Evolutionary conservation across 371 early-diverging fungal species (phyloP), one percentile per base, ranked within the genome.

Genomic region (Parasitella parasitica): DNA sequence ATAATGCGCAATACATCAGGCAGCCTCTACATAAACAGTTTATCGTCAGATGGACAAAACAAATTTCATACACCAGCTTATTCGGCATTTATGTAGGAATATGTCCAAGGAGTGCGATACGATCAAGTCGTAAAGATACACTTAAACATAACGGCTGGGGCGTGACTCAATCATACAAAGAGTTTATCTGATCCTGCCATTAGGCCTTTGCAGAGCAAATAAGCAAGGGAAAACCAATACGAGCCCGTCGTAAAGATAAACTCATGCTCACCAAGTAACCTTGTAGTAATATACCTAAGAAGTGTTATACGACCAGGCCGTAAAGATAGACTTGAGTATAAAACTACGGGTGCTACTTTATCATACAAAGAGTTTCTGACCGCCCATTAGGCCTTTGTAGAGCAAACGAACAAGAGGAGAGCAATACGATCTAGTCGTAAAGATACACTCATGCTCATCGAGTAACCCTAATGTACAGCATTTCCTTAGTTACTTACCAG

Each of bases 81-180:
- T 27, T 63, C 50, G 52, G 53, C 18, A 24, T 63, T 35, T 49
- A 55, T 50, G 57, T 36, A 63, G 50, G 55, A 63, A 56, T 63
- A 41, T 56, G 46, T 1, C 39, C 63, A 56, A 63, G 41, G 63
- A 63, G 56, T 46, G 63, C 63, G 63, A 56, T 63, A 56, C 63
- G 56, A 56, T 63, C 57, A 53, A 56, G 57, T 54, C 63, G 41
- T 63, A 63, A 63, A 63, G 52, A 37, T 56, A 43, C 63, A 61
- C 32, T 61, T 61, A 54, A 37, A 41, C 37, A 61, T 28, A 59
- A 53, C 61, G 37, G 35, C 54, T 61, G 61, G 34, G 61, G 37
- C 43, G 37, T 43, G 41, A 54, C 61, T 53, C 43, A 50, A 61
- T 61, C 61, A 46, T 54, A 61, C 54, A 61, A 24, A 61, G 37